phyloP scores from a whole-genome alignment of 2,329 filamentous ascomycete species.

The Venturia effusa region DNA sequence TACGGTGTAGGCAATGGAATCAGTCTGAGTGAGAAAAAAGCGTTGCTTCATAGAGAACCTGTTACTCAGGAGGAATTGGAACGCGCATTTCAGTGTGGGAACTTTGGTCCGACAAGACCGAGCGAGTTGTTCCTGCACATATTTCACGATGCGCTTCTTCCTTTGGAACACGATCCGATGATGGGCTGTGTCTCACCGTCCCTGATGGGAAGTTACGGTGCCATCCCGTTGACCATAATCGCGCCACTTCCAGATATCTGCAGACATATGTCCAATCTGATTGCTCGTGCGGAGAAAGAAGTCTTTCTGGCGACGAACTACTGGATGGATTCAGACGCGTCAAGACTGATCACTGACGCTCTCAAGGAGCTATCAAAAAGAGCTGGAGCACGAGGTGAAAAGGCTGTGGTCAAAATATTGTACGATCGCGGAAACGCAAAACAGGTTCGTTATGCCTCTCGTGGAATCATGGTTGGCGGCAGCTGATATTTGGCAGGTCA shows the following conservation, averaged over 20 bases:
- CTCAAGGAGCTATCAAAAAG: constrained; percentile 58
- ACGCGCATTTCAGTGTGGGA: constrained; percentile 50
- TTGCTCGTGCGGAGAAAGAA: constrained; percentile 60
- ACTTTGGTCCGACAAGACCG: constrained; percentile 53
- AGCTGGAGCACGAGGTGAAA: constrained; percentile 45
- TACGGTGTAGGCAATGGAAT: constrained; percentile 31
- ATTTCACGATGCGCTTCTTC: constrained; percentile 53
- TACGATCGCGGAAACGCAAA: constrained; percentile 60
- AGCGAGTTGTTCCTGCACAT: constrained; percentile 59
- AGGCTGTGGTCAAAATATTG: constrained; percentile 60
- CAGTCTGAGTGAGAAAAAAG: constrained; percentile 18
- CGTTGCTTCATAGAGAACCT: constrained; percentile 14
- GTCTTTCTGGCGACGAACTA: constrained; percentile 67
- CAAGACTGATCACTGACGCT: constrained; percentile 55
- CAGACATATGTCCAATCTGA: constrained; percentile 65
- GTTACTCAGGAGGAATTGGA: constrained; percentile 35
- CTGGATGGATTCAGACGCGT: constrained; percentile 61
- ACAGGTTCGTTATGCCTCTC: constrained; percentile 32
- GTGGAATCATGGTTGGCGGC: background rate
- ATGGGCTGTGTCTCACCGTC: constrained; percentile 47
- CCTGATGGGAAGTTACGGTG: constrained; percentile 50
- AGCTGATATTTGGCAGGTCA: constrained; percentile 22
- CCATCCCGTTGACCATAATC: constrained; percentile 58
- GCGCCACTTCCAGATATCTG: constrained; percentile 59
- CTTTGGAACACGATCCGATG: constrained; percentile 41